A percentile compares a stretch with the other conserved stretches of the same genome.
Conservation (phyloP, 2,329 filamentous ascomycete species). For the Claviceps spartinae region DNA sequence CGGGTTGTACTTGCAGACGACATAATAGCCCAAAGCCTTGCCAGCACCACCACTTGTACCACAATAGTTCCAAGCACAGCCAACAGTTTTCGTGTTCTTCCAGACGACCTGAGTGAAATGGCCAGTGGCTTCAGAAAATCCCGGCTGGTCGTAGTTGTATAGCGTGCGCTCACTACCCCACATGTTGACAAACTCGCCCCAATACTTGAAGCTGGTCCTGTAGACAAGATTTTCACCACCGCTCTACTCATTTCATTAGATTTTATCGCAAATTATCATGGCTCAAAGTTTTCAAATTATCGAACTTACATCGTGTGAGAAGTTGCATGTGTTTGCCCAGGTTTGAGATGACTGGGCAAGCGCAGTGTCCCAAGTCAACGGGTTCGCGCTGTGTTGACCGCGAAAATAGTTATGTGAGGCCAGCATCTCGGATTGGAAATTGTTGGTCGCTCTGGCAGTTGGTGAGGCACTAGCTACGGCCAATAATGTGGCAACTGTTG, state of each 20-base stretch:
- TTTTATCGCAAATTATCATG: too few relatives aligned
- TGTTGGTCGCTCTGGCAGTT: neutral
- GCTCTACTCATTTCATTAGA: neutral
- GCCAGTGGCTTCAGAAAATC: neutral
- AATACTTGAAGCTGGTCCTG: neutral
- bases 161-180: neutral
- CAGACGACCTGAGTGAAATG: conserved; percentile 1
- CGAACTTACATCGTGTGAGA: neutral
- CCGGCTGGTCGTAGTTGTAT: conserved; percentile 1
- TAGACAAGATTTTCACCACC: conserved; percentile 2
- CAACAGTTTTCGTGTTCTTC: neutral
- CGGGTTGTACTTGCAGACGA: conserved; percentile 1
- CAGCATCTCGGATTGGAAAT: conserved; percentile 2
- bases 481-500: neutral
- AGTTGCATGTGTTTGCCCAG: conserved; percentile 2
- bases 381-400: neutral
- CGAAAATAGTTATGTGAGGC: conserved; percentile 1
- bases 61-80: neutral
- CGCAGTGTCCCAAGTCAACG: neutral
- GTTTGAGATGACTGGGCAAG: neutral
- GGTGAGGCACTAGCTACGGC: neutral
- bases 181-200: neutral
- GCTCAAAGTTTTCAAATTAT: too few relatives aligned
- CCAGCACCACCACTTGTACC: neutral
- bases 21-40: neutral